Base-by-base conservation (phyloP, 2,329 filamentous ascomycete species). In the Cladosporium sp. region DNA sequence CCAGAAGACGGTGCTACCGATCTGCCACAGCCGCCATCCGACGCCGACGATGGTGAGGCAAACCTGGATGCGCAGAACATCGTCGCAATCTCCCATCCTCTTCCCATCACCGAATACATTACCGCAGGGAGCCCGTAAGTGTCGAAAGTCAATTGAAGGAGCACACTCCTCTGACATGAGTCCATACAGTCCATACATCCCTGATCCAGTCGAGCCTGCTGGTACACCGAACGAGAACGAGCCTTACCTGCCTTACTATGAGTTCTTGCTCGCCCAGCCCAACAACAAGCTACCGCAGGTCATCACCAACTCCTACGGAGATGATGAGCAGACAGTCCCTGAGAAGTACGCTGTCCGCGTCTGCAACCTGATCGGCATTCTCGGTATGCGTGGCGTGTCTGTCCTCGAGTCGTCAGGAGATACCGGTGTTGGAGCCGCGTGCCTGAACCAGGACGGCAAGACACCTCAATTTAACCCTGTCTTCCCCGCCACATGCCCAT, bases 51-150 rank as follows among this genome's bases (percentile, higher is more conserved):
- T 58, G 66, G 67, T 7, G 85, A 88, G 70, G 85, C 83, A 24
- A 87, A 84, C 60, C 74, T 88, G 13, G 84, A 88, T 65, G 74
- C 83, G 3, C 83, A 88, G 64, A 85, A 85, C 59, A 77, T 85
- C 13, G 67, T 84, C 5, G 77, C 78, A 6, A 73, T 85, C 53
- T 80, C 78, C 62, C 77, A 77, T 60, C 78, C 80, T 2, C 75
- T 82, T 2, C 78, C 80, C 7, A 77, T 83, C 48, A 75, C 74
- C n/a, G 82, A 80, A 58, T 88, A 83, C 68, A 82, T 79, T 40
- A 84, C 82, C 1, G 83, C 75, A 22, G 85, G 85, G 5, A 48
- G 44, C 44, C 44, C 44, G 44, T 48, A n/a, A 48, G 44, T 48
- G 34, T 3, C 1, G 25, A 34, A 2, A 19, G 4, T 4, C n/a